A percentile compares a stretch with the other conserved stretches of the same genome.
phyloP scores from a whole-genome alignment of 805 yeast genomes.

The Grigorovia humatica region DNA sequence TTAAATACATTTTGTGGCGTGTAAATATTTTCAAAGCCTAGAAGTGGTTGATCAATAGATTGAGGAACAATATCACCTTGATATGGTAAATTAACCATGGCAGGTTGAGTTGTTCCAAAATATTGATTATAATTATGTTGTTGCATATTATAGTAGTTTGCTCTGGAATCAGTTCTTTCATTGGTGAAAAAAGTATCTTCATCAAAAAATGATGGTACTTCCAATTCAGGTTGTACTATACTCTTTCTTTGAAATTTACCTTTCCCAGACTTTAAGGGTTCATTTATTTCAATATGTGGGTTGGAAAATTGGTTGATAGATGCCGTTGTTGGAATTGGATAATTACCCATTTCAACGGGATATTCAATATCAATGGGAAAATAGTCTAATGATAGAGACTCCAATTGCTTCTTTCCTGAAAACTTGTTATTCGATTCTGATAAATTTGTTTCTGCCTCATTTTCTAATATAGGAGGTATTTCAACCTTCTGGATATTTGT shows the following conservation, averaged over 20 bases:
- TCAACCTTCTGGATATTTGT: background rate
- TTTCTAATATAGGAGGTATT: background rate
- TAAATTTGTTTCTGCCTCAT: background rate
- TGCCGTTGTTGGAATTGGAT: background rate
- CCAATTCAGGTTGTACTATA: background rate
- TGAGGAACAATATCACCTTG: slow-evolving; percentile 7
- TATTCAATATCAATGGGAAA: slow-evolving; percentile 38
- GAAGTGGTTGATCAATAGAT: slow-evolving; percentile 6
- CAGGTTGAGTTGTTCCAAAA: background rate
- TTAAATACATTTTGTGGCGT: slow-evolving; percentile 5
- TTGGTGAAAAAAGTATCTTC: background rate
- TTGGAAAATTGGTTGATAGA: background rate
- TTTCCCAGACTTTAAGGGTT: background rate
- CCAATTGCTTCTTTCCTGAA: slow-evolving; percentile 13
- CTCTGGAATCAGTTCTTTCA: background rate
- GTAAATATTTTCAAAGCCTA: slow-evolving; percentile 7
- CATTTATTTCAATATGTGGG: background rate
- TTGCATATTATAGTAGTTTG: slow-evolving; percentile 1
- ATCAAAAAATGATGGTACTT: background rate
- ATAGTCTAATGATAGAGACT: slow-evolving; percentile 65
- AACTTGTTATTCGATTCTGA: too few relatives aligned
- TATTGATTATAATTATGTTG: slow-evolving; percentile 4
- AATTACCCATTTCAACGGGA: slow-evolving; percentile 11
- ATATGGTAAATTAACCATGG: background rate
- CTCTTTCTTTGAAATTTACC: background rate